Base-by-base conservation (phyloP, 352 stramenopile species). In the Stramenopiles sp. region DNA sequence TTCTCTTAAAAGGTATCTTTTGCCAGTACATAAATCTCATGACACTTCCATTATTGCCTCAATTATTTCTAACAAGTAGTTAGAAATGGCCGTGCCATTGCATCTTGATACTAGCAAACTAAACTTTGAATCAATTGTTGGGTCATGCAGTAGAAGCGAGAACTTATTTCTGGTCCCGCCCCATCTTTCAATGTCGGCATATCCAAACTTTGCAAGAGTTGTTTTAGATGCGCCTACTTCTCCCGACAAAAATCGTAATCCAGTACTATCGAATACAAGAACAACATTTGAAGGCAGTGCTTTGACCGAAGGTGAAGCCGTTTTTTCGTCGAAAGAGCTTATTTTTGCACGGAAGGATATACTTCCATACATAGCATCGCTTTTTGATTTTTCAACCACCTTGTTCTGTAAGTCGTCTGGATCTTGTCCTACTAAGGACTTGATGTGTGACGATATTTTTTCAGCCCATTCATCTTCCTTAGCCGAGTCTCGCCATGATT, bases 341-440 rank as follows among this genome's bases (percentile, higher is more conserved):
- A 31, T 14, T 78, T 78, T 33, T 14, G 4, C 4, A 33, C 87
- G 87, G 86, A 97, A 97, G 84, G 95, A 95, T 82, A 91, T 86
- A 27, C 88, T 88, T 32, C 92, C 93, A 82, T 95, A 97, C 33
- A 94, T 82, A 0, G 90, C 88, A 80, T 93, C 88, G 7, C 91
- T 88, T 30, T 87, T 89, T 4, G 92, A 87, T 71, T 91, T 90
- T 80, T 95, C 87, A 30, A 96, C 88, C 83, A 93, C 94, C 80
- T 91, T 86, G n/a, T 85, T 83, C 84, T 95, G 91, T 55, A 95
- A 84, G 7, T 86, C 67, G 7, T 88, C 84, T 7, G 84, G 32
- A 30, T 85, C 39, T 31, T 82, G 76, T 67, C 88, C 84, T 1
- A 89, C 14, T 14, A 55, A 55, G 4, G 39, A 14, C 14, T 55